phyloP scores from a whole-genome alignment of 768 basidiomycete species.

The Lentinula edodes region DNA sequence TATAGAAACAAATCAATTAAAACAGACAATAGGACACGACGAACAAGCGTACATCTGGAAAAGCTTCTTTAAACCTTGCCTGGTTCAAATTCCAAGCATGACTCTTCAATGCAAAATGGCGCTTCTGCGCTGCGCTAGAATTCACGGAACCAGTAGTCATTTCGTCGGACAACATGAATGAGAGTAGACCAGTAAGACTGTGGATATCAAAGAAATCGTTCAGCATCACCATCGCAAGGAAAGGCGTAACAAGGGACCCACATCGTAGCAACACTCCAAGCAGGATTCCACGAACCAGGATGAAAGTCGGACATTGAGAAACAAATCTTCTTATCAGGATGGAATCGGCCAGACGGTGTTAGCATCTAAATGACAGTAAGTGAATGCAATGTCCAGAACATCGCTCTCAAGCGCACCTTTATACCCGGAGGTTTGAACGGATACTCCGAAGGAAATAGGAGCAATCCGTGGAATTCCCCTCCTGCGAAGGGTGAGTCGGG shows the following conservation, averaged over 20 bases:
- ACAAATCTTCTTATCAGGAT: conserved; percentile 92
- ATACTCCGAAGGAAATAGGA: conserved; percentile 91
- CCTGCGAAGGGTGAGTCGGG: conserved; percentile 87
- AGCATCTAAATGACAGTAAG: conserved; percentile 59
- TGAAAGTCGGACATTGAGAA: conserved; percentile 98
- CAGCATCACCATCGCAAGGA: conserved; percentile 9
- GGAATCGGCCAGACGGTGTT: conserved; percentile 87
- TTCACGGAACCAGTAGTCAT: conserved; percentile 94
- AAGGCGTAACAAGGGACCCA: conserved; percentile 32
- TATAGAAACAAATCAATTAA: conserved; percentile 25
- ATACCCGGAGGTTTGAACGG: conserved; percentile 97
- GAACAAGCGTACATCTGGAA: conserved; percentile 68
- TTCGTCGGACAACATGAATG: conserved; percentile 94
- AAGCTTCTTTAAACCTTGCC: conserved; percentile 79
- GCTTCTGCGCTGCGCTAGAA: conserved; percentile 75
- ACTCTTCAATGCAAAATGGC: conserved; percentile 66
- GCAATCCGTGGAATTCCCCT: conserved; percentile 92
- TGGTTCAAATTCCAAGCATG: conserved; percentile 84
- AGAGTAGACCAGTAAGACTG: conserved; percentile 88
- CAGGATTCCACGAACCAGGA: conserved; percentile 93
- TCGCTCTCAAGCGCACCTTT: conserved; percentile 50
- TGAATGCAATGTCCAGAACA: conserved; percentile 1
- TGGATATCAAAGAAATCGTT: conserved; percentile 8
- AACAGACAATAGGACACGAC: background rate
- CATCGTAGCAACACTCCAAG: conserved; percentile 95